Base-by-base conservation (phyloP, 1,139 yeast genomes). In the Geotrichum klebahnii region DNA sequence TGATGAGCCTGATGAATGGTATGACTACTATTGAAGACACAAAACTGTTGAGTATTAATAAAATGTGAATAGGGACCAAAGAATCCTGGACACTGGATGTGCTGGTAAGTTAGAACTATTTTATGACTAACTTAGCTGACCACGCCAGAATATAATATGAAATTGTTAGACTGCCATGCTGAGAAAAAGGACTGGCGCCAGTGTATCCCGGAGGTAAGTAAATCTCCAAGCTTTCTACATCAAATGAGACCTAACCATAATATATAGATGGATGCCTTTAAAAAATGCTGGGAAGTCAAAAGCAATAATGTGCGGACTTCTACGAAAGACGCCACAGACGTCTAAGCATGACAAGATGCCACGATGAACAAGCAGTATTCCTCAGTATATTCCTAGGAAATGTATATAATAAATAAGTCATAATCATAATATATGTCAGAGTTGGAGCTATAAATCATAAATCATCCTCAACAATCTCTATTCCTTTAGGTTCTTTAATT, bases 141-240 rank as follows among this genome's bases (percentile, higher is more conserved):
- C 1, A 43, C 20, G 10, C 1, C 32, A 67, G 77, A 74, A 43
- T 88, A 83, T 60, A 84, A 84, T 60, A 67, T 80, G 60, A 73
- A 71, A 22, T 67, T 84, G 33, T 84, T 80, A 53, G 67, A 82
- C 29, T 84, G 92, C 60, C 86, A 82, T 63, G 86, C 84, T 16
- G 90, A 82, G 56, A 80, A 76, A 2, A 81, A 81, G 26, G 90
- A 84, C 61, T 84, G 92, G 92, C 67, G 90, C 47, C 66, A 78
- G 62, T 84, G 92, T 60, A 58, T 76, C 1, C 66, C 69, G 33
- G 88, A 83, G 59, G 73, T 69, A 52, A 52, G 73, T 62, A 12
- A 3, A 22, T 5, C 6, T 31, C 23, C 29, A 22, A 17, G 28
- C 2, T n/a, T 12, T 1, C 16, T 8, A 22, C 47, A 36, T 31